phyloP scores from a whole-genome alignment of 2,329 filamentous ascomycete species.

The Diaporthe batatas region DNA sequence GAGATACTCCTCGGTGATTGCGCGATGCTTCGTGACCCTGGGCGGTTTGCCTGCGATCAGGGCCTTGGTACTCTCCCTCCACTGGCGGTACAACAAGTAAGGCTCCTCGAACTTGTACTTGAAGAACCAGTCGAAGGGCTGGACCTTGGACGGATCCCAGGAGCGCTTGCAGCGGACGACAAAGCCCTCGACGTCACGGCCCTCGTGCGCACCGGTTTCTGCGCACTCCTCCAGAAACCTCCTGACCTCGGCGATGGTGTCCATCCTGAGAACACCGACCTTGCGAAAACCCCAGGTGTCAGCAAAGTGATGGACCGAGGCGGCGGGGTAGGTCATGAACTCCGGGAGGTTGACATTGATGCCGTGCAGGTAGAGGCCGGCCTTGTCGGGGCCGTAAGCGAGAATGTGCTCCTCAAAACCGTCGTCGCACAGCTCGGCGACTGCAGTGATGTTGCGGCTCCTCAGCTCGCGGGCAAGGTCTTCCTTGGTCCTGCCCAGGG shows the following conservation, averaged over 20 bases:
- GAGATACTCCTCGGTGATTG: slow-evolving; percentile 93
- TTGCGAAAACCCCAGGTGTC: slow-evolving; percentile 94
- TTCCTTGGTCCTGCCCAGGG: slow-evolving; percentile 81
- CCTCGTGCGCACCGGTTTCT: slow-evolving; percentile 89
- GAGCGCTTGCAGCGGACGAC: slow-evolving; percentile 89
- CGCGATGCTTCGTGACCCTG: slow-evolving; percentile 85
- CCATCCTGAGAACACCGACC: slow-evolving; percentile 82
- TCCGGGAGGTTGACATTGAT: slow-evolving; percentile 95
- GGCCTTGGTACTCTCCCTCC: slow-evolving; percentile 95
- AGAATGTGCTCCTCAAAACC: slow-evolving; percentile 97
- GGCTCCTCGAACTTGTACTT: slow-evolving; percentile 99
- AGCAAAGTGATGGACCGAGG: slow-evolving; percentile 89
- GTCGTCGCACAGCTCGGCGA: slow-evolving; percentile 97
- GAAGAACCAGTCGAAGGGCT: slow-evolving; percentile 97
- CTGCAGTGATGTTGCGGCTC: slow-evolving; percentile 88
- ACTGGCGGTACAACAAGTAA: slow-evolving; percentile 98
- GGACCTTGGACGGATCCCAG: slow-evolving; percentile 60
- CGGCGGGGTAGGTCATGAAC: slow-evolving; percentile 88
- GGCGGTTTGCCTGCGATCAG: slow-evolving; percentile 82
- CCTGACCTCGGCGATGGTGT: slow-evolving; percentile 81
- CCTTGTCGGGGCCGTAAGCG: slow-evolving; percentile 83
- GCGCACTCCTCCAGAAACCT: slow-evolving; percentile 86
- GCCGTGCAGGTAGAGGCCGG: slow-evolving; percentile 94
- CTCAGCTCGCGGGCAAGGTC: slow-evolving; percentile 84
- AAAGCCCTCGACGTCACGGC: slow-evolving; percentile 95